phyloP scores from a whole-genome alignment of 768 basidiomycete genomes.

The Holtermannia corniformis region DNA sequence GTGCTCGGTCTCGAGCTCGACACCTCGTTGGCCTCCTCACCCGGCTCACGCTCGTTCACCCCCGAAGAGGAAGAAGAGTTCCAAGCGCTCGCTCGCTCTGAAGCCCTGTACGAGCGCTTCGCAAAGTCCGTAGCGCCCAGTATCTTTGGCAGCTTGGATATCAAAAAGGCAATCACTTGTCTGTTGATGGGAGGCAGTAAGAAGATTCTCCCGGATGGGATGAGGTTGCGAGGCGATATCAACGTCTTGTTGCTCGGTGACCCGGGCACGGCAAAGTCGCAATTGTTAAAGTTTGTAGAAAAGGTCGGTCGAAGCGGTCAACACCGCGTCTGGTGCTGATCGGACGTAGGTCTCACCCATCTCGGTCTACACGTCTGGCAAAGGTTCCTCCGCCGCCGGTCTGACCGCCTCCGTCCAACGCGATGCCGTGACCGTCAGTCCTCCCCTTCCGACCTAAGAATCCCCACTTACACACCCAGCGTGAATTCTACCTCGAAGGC shows the following conservation, averaged over 20 bases:
- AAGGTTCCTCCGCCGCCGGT: conserved; percentile 97
- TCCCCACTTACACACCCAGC: conserved; percentile 48
- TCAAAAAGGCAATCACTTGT: conserved; percentile 95
- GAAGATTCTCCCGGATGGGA: conserved; percentile 92
- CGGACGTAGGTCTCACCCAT: conserved; percentile 75
- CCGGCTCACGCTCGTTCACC: conserved; percentile 65
- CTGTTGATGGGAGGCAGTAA: conserved; percentile 95
- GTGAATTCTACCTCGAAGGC: conserved; percentile 97
- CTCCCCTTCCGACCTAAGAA: background rate
- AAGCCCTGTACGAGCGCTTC: conserved; percentile 86
- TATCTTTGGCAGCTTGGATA: conserved; percentile 93
- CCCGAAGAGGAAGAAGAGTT: conserved; percentile 98
- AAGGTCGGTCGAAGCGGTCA: conserved; percentile 51
- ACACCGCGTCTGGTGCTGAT: conserved; percentile 1
- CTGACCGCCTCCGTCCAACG: conserved; percentile 94
- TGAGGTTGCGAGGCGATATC: conserved; percentile 93
- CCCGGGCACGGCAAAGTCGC: conserved; percentile 96
- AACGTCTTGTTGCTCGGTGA: conserved; percentile 94
- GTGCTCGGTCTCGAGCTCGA: conserved; percentile 86
- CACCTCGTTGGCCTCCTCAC: conserved; percentile 60
- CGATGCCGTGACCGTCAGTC: conserved; percentile 72
- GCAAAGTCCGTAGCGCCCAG: conserved; percentile 89
- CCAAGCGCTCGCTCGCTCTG: conserved; percentile 74
- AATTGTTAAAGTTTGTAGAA: conserved; percentile 96
- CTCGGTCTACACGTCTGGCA: conserved; percentile 96